Evolutionary conservation across 148 eudicot genomes (phyloP).

Genomic region (Talinum fruticosum): DNA sequence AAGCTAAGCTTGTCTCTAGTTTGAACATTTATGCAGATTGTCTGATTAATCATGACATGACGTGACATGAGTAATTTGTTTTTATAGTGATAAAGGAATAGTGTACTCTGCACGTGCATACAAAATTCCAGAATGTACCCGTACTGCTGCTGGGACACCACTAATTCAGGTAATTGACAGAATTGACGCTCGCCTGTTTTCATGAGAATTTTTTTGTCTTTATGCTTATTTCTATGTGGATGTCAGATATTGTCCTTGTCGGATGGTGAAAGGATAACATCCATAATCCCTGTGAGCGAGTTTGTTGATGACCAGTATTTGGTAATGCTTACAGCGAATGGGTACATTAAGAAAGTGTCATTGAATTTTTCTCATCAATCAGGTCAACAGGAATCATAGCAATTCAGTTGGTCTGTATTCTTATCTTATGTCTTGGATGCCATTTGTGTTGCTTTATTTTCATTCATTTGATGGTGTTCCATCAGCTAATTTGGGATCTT

Average conservation of each 20-base stretch:
- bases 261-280: conserved; percentile 91
- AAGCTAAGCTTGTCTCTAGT: not conserved
- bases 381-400: conserved; percentile 93
- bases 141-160: conserved; percentile 95
- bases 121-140: conserved; percentile 91
- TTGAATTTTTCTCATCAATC: conserved; percentile 84
- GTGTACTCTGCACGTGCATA: conserved; percentile 90
- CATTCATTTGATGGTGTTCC: not conserved
- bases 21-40: not conserved
- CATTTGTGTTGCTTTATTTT: conserved; percentile 3
- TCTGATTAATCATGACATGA: conserved; percentile 7
- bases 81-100: conserved; percentile 84
- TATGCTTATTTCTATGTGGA: conserved; percentile 18
- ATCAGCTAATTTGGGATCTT: conserved; percentile 16
- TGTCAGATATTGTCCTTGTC: conserved; percentile 78
- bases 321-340: conserved; percentile 86
- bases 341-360: conserved; percentile 93
- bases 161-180: conserved; percentile 58
- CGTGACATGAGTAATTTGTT: conserved; percentile 9
- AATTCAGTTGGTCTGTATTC: conserved; percentile 79
- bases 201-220: conserved; percentile 9
- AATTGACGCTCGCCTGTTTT: not conserved
- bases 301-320: conserved; percentile 80
- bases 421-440: conserved; percentile 7
- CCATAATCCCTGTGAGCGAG: conserved; percentile 88